Conservation (phyloP, 148 eudicot species). For the Cornus suecica region DNA sequence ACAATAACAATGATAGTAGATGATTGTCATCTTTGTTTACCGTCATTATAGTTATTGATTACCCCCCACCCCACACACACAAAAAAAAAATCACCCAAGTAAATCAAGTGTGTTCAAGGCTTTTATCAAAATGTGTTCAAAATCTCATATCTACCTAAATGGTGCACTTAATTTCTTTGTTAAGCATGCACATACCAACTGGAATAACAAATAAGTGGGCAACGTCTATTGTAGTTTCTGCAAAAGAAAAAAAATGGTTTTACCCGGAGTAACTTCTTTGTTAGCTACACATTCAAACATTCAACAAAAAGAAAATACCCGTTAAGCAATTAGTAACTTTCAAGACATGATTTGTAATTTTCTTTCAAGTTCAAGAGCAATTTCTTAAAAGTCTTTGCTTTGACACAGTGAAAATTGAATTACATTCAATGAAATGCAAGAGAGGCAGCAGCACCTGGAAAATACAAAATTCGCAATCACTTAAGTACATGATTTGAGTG, state of each 20-base stretch:
- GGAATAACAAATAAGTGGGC: neutral
- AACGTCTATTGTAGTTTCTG: neutral
- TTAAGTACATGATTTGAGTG: neutral
- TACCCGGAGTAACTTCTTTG: neutral
- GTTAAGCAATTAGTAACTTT: too few species aligned
- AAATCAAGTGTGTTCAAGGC: too few species aligned
- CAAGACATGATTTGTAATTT: neutral
- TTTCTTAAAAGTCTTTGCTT: neutral
- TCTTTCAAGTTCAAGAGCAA: neutral
- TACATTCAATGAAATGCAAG: neutral
- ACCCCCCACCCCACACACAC: too few species aligned
- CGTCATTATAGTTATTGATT: too few species aligned
- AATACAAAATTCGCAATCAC: neutral
- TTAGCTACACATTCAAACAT: neutral
- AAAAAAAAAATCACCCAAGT: too few species aligned
- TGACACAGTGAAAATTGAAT: neutral
- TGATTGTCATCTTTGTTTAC: too few species aligned
- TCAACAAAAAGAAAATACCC: neutral
- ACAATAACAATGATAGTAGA: too few species aligned
- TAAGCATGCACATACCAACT: neutral
- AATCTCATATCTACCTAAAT: neutral
- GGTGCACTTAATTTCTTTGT: neutral
- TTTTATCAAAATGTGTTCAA: too few species aligned
- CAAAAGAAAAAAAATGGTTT: neutral
- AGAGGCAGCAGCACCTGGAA: neutral